Base-by-base conservation (phyloP, 1,284 basidiomycete genomes). In the Moesziomyces parantarcticus region DNA sequence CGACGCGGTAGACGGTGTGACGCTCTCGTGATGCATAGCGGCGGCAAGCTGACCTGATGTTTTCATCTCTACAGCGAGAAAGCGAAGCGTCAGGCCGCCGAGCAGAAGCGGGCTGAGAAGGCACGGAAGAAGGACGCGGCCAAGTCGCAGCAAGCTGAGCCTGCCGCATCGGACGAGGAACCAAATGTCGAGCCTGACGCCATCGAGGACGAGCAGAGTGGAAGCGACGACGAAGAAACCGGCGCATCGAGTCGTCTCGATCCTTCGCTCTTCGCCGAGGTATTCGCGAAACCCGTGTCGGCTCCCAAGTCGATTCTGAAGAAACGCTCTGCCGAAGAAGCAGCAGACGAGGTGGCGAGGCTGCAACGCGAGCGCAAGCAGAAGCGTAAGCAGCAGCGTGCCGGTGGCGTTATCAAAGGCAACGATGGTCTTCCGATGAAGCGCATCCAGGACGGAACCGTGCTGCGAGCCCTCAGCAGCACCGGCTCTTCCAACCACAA, bases 191-290 rank as follows among this genome's bases (percentile, higher is more conserved):
- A 20, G 29, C 21, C 20, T 22, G 22, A 47, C 16, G 40, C 46
- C 13, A 36, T 41, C 5, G 46, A 23, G 1, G 45, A 22, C 20
- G 44, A 48, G 36, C 26, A 57, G 13, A 41, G 32, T 20, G 23
- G 43, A 18, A 58, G 41, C 45, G 52, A 58, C 10, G 55, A 53
- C 13, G 58, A 68, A 5, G 58, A 54, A 26, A 50, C 47, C 14
- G 52, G 42, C 20, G 46, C 53, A 21, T 55, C 60, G 14, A 64
- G 42, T 53, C 64, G 70, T 25, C 62, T 81, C 1, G 78, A 81
- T 23, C 79, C 79, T 2, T 70, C 78, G 14, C 68, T 81, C 14
- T 81, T 81, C 50, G 69, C 73, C 39, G 46, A 74, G 23, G 73
- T 76, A 1, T 79, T 81, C 42, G 55, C 77, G 5, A 50, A 55